These are phyloP conservation scores for Candolleomyces aberdarensis DNA, from an alignment of 768 basidiomycete genomes.

Conservation along the genomic window DNA sequence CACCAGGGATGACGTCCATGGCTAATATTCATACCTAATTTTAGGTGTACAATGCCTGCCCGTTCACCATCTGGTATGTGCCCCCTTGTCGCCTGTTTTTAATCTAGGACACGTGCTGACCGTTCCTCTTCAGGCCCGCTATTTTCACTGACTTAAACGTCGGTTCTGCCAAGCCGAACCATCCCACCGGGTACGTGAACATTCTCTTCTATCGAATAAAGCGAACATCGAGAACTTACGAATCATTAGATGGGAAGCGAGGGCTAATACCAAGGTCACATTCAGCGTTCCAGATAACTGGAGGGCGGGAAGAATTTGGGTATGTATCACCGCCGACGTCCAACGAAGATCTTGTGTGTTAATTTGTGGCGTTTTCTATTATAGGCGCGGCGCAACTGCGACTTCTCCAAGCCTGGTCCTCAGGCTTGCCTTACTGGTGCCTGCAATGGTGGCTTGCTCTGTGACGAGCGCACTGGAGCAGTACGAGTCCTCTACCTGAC, in stretches of 20 bases:
- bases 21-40: not conserved
- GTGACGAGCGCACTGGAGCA: slow-evolving; percentile 50
- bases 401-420: slow-evolving; percentile 54
- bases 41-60: slow-evolving; percentile 56
- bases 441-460: slow-evolving; percentile 66
- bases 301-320: slow-evolving; percentile 61
- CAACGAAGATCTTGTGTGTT: not conserved
- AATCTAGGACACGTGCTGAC: not conserved
- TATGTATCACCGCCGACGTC: slow-evolving; percentile 10
- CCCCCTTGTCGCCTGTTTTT: not conserved
- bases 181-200: slow-evolving; percentile 40
- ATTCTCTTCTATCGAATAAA: not conserved
- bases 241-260: slow-evolving; percentile 38
- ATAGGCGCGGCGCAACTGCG: slow-evolving; percentile 63
- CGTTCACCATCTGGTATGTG: slow-evolving; percentile 65
- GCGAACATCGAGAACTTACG: not conserved
- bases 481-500: slow-evolving; percentile 11
- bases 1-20: not conserved
- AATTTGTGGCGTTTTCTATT: not conserved
- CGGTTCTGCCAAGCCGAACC: slow-evolving; percentile 42
- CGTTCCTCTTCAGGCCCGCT: slow-evolving; percentile 30
- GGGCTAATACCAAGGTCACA: slow-evolving; percentile 32
- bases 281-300: slow-evolving; percentile 62
- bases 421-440: slow-evolving; percentile 64
- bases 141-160: slow-evolving; percentile 60